Percentiles rank a stretch among this genome's conserved stretches.
These are phyloP conservation scores for Melaleuca quinquenervia DNA, from an alignment of 345 rosid species.

Conservation along the genomic window DNA sequence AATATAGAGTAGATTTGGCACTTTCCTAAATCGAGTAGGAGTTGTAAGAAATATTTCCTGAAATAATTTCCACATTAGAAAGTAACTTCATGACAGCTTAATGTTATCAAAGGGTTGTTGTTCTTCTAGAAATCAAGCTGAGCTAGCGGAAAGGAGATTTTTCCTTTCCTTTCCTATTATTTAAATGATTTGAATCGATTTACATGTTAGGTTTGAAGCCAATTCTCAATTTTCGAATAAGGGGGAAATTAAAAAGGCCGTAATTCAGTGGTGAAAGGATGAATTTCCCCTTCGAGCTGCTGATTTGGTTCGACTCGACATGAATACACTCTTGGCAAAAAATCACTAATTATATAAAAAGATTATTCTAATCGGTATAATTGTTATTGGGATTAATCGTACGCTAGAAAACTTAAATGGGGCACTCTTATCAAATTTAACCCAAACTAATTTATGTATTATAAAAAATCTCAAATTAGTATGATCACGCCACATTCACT, in stretches of 20 bases:
- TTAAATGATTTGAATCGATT: background rate
- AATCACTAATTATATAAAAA: background rate
- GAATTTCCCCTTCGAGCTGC: background rate
- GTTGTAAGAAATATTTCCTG: background rate
- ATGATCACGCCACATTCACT: no score
- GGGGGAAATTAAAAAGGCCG: background rate
- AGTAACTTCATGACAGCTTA: background rate
- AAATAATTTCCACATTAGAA: background rate
- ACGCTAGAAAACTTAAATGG: no score
- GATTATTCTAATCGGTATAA: background rate
- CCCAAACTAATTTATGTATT: no score
- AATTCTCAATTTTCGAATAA: background rate
- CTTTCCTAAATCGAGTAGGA: background rate
- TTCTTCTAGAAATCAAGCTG: background rate
- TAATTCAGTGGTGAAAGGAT: background rate
- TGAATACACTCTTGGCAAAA: background rate
- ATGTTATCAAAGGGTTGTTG: background rate
- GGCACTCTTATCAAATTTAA: no score
- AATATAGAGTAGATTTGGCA: background rate
- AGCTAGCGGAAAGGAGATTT: background rate
- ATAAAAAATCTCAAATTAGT: no score
- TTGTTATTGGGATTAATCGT: no score
- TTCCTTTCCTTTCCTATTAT: rapidly evolving
- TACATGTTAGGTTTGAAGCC: background rate
- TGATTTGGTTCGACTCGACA: background rate